A percentile compares a stretch with the other conserved stretches of the same genome.
Evolutionary conservation across 352 stramenopile species (phyloP).

Genomic region (Peronospora destructor): DNA sequence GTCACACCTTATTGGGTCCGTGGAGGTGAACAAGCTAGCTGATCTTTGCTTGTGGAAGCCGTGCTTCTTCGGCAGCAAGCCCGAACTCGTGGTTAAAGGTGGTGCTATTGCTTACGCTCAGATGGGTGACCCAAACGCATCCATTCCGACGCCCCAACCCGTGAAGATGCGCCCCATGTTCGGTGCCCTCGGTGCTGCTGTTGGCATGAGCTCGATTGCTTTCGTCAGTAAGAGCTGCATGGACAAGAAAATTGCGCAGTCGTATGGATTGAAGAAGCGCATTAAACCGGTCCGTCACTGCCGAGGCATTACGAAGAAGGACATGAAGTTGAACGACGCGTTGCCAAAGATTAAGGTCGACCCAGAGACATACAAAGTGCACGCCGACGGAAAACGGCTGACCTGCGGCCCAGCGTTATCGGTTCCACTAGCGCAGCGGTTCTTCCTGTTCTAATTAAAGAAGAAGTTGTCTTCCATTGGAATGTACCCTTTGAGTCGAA

Average conservation of each 20-base stretch:
- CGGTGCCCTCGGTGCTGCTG: slow-evolving; percentile 56
- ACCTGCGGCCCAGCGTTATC: slow-evolving; percentile 78
- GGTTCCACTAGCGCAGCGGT: slow-evolving; percentile 88
- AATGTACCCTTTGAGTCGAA: slow-evolving; percentile 3
- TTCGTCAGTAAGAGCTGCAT: slow-evolving; percentile 87
- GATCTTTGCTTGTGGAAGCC: slow-evolving; percentile 95
- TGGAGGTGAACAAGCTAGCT: slow-evolving; percentile 90
- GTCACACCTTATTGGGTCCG: slow-evolving; percentile 90
- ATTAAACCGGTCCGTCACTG: slow-evolving; percentile 81
- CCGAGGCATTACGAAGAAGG: slow-evolving; percentile 86
- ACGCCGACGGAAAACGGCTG: slow-evolving; percentile 84
- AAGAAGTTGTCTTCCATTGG: background rate
- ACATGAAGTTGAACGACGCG: slow-evolving; percentile 96
- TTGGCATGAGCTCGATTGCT: slow-evolving; percentile 67
- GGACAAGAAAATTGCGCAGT: slow-evolving; percentile 51
- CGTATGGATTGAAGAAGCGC: slow-evolving; percentile 85
- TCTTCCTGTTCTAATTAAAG: slow-evolving; percentile 88
- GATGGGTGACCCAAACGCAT: slow-evolving; percentile 96
- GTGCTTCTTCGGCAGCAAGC: slow-evolving; percentile 92
- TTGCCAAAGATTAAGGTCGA: slow-evolving; percentile 91
- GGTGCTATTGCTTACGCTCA: slow-evolving; percentile 91
- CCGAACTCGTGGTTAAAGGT: slow-evolving; percentile 95
- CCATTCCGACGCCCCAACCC: slow-evolving; percentile 93
- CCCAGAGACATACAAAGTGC: slow-evolving; percentile 94
- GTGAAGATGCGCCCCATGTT: slow-evolving; percentile 95